Conservation (phyloP, 495 filamentous ascomycete genomes). For the Penicillium crystallinum region DNA sequence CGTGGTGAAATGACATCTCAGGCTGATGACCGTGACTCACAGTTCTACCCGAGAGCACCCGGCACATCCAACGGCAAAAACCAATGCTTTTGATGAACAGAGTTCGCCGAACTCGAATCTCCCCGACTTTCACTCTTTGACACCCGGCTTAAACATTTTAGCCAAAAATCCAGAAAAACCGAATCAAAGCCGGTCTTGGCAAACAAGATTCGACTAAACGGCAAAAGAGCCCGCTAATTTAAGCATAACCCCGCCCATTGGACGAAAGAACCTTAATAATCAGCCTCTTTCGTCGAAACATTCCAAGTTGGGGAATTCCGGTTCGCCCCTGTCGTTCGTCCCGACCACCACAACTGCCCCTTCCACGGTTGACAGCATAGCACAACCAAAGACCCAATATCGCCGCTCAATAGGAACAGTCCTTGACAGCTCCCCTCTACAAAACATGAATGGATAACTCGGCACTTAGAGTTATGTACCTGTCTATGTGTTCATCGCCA, state of each 20-base stretch:
- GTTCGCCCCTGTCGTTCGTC: neutral
- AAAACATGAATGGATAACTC: neutral
- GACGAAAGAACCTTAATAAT: neutral
- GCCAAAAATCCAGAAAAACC: neutral
- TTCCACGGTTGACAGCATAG: neutral
- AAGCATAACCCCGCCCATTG: neutral
- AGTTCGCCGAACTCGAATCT: neutral
- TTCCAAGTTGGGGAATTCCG: neutral
- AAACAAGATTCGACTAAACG: neutral
- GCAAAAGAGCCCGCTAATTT: neutral
- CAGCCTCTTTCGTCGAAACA: neutral
- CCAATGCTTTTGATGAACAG: neutral
- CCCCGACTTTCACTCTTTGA: neutral
- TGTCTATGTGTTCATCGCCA: neutral
- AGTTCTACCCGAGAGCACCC: neutral
- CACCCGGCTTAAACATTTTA: neutral
- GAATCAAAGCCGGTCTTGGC: neutral
- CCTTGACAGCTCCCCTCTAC: neutral
- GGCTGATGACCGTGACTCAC: neutral
- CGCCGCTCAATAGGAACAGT: slow-evolving; percentile 4
- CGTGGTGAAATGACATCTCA: neutral
- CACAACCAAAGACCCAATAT: neutral
- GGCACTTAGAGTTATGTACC: neutral
- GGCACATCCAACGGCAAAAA: neutral
- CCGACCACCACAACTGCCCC: neutral